These are phyloP conservation scores for Beverwykella pulmonaria DNA, from an alignment of 495 filamentous ascomycete genomes.

Conservation along the genomic window DNA sequence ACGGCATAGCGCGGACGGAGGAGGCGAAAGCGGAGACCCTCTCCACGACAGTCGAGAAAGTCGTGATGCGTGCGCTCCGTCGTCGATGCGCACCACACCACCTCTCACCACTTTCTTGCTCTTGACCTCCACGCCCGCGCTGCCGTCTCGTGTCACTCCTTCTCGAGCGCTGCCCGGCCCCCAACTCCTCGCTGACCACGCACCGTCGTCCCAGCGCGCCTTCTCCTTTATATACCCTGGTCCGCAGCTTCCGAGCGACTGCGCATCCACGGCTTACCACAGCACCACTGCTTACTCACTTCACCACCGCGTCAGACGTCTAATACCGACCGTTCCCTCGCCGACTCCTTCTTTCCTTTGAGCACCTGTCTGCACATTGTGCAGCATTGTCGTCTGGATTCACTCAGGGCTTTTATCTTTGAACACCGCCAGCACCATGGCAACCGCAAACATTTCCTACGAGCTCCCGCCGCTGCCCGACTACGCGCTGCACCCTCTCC, in stretches of 20 bases:
- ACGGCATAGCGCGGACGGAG: neutral
- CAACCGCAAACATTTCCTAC: slow-evolving; percentile 47
- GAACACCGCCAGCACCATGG: slow-evolving; percentile 48
- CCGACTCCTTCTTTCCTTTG: neutral
- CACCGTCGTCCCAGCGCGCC: neutral
- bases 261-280: too few species aligned
- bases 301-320: neutral
- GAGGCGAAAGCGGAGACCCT: slow-evolving; percentile 2
- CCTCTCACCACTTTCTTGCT: slow-evolving; percentile 23
- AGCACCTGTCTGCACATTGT: neutral
- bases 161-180: slow-evolving; percentile 16
- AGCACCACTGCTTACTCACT: neutral
- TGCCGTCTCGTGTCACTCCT: slow-evolving; percentile 31
- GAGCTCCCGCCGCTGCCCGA: slow-evolving; percentile 75
- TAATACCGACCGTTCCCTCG: neutral
- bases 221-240: slow-evolving; percentile 10
- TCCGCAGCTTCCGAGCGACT: neutral
- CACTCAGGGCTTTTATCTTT: neutral
- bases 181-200: neutral
- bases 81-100: neutral
- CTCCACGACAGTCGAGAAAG: too few species aligned
- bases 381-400: neutral
- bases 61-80: neutral
- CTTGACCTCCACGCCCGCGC: neutral
- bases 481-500: slow-evolving; percentile 67